Evolutionary conservation across 352 stramenopile species (phyloP).

Genomic region (Peronospora farinosa): DNA sequence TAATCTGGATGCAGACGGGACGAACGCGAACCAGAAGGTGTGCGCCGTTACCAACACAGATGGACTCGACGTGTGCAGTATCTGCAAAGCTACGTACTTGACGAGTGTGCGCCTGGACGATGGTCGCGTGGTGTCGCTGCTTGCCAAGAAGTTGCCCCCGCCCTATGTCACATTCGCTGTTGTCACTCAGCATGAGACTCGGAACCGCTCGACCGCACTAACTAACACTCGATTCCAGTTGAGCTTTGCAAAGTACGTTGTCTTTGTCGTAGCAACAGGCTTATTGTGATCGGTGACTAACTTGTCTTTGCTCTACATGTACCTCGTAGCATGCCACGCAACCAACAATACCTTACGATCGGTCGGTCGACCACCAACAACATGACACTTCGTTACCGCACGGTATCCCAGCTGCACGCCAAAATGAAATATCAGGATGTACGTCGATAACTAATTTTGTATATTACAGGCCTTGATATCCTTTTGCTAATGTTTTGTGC

Average conservation of each 20-base stretch:
- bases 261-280: background rate
- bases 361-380: conserved; percentile 79
- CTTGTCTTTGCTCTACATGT: conserved; percentile 3
- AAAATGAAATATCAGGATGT: conserved; percentile 81
- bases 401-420: conserved; percentile 78
- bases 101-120: conserved; percentile 84
- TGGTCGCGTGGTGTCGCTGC: conserved; percentile 77
- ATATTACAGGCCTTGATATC: background rate
- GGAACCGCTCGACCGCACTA: conserved; percentile 72
- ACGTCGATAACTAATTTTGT: background rate
- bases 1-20: conserved; percentile 71
- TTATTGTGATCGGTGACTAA: conserved; percentile 7
- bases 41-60: conserved; percentile 88
- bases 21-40: conserved; percentile 81
- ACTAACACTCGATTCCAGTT: conserved; percentile 91
- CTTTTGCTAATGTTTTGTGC: conserved; percentile 3
- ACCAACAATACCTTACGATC: conserved; percentile 70
- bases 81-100: conserved; percentile 89
- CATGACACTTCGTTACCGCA: conserved; percentile 81
- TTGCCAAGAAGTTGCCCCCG: conserved; percentile 80
- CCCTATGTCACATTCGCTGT: conserved; percentile 90
- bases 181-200: conserved; percentile 85
- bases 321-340: conserved; percentile 43
- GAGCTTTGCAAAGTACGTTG: conserved; percentile 83
- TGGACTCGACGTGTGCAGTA: conserved; percentile 83